Base-by-base conservation (phyloP, 345 rosid species). In the Bretschneidera sinensis region DNA sequence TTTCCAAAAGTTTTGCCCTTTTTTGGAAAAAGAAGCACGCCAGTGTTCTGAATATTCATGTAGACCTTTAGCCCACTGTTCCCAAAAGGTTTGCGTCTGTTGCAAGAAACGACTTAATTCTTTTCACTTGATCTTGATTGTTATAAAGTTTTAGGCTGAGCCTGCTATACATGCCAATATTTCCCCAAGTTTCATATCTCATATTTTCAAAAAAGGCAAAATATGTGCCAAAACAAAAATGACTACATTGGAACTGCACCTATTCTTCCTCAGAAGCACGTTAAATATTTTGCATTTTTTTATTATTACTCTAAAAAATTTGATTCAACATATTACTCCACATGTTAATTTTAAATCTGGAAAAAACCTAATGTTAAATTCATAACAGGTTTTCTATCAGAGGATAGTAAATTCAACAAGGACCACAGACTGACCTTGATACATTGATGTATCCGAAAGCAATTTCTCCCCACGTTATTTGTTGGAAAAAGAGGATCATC, bases 381-480 rank as follows among this genome's bases (percentile, higher is more conserved):
- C 9, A 39, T 11, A 5, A 39, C 45, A 39, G 45, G 45, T 39
- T 58, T 61, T 43, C 68, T 8, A 25, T 54, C 52, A 48, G 24
- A 47, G 58, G 25, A 68, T 34, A 64, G 55, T 45, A 52, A 58
- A 50, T 17, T 9, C 24, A 64, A 39, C 43, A 57, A 25, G 51
- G 55, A 54, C 24, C 57, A 21, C 17, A 61, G 25, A 35, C 83
- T 67, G 49, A 84, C 98, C 94, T 92, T 92, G 63, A 89, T 92
- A 70, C 98, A 92, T 65, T 92, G 98, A 81, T 92, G 98, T 81
- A 92, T 85, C 17, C 98, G 85, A 56, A 92, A 92, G 76, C 98
- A 92, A 78, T 92, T 92, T 81, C 98, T 84, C 76, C 98, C 98
- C 43, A 92, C 88, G 68, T 92, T 89, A 76, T 92, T 92, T 62